Conservation (phyloP, 352 stramenopile species). For the Phytophthora palmivora region DNA sequence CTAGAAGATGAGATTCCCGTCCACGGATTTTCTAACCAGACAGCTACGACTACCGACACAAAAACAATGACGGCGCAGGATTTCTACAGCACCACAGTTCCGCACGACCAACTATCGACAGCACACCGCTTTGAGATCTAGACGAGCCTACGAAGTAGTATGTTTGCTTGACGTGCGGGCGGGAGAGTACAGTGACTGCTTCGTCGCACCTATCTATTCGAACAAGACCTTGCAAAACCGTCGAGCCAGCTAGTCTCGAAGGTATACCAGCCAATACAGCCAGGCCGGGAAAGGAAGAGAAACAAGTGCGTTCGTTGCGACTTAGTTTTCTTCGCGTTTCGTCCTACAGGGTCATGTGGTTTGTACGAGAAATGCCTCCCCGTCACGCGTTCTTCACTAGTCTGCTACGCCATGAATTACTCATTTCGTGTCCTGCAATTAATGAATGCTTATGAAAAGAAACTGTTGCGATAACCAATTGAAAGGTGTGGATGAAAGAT, state of each 20-base stretch:
- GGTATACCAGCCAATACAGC: background rate
- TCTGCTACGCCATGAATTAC: constrained; percentile 16
- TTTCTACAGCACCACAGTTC: constrained; percentile 57
- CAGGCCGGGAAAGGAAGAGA: constrained; percentile 15
- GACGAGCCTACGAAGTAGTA: constrained; percentile 23
- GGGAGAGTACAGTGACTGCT: constrained; percentile 12
- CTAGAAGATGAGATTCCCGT: constrained; percentile 44
- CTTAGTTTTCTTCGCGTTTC: constrained; percentile 15
- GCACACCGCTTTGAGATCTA: constrained; percentile 69
- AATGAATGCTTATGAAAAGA: constrained; percentile 12
- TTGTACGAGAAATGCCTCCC: constrained; percentile 14
- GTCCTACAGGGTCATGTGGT: constrained; percentile 18
- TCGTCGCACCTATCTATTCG: constrained; percentile 39
- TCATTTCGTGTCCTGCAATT: constrained; percentile 1
- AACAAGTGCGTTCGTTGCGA: constrained; percentile 27
- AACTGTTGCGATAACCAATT: too few species aligned
- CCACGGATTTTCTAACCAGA: constrained; percentile 23
- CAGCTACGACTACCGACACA: constrained; percentile 15
- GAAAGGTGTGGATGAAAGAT: too few species aligned
- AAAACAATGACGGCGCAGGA: constrained; percentile 63
- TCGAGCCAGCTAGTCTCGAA: constrained; percentile 3
- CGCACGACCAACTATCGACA: constrained; percentile 50
- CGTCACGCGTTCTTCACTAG: constrained; percentile 19
- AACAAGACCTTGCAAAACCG: constrained; percentile 31
- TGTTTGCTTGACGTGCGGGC: constrained; percentile 15